Evolutionary conservation across 2,329 filamentous ascomycete genomes (phyloP).

Genomic region (Uncinocarpus reesii): DNA sequence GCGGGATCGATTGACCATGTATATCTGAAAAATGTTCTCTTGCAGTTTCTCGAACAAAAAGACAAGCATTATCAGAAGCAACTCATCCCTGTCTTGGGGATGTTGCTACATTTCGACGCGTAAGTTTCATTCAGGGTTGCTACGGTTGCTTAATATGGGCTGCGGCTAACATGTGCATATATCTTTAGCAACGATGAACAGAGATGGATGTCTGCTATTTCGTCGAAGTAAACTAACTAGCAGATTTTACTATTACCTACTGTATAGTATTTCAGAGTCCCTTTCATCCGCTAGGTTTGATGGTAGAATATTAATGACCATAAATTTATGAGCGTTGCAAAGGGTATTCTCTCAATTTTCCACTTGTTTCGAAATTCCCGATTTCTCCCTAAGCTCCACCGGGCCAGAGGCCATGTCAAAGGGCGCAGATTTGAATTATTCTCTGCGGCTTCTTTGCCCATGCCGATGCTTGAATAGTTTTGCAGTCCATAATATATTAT

Average conservation of each 20-base stretch:
- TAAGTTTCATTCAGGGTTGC: conserved; percentile 27
- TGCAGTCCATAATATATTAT: too few relatives aligned
- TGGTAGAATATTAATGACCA: neutral
- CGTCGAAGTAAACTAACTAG: conserved; percentile 33
- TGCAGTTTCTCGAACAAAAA: conserved; percentile 57
- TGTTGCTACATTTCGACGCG: conserved; percentile 57
- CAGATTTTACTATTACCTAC: neutral
- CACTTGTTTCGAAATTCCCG: too few relatives aligned
- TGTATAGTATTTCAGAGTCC: neutral
- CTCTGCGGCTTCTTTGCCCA: too few relatives aligned
- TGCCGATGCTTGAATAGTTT: too few relatives aligned
- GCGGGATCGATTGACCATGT: conserved; percentile 45
- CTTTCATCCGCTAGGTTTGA: neutral
- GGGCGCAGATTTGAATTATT: too few relatives aligned
- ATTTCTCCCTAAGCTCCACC: too few relatives aligned
- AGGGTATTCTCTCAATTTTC: too few relatives aligned
- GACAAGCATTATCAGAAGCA: conserved; percentile 60
- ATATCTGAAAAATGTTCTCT: conserved; percentile 56
- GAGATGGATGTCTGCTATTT: conserved; percentile 72
- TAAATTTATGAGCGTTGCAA: neutral
- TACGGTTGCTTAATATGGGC: neutral
- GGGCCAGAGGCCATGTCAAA: too few relatives aligned
- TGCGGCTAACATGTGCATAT: neutral
- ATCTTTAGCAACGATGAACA: conserved; percentile 59
- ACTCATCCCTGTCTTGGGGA: conserved; percentile 54